These are phyloP conservation scores for Setaria viridis DNA, from an alignment of 202 grass and related monocot species.

Conservation along the genomic window DNA sequence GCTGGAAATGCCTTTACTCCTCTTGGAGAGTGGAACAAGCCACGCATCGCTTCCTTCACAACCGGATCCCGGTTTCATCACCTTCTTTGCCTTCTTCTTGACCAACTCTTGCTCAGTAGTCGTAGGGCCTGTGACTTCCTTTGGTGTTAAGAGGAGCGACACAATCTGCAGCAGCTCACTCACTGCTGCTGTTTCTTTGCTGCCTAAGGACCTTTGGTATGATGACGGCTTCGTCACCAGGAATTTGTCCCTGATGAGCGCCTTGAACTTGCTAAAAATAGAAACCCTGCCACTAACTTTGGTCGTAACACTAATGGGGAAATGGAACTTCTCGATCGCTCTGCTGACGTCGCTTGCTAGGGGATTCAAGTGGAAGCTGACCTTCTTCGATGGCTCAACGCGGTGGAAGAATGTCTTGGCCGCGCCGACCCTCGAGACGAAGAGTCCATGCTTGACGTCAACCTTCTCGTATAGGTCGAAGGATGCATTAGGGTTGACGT, in stretches of 20 bases:
- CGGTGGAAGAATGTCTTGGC: constrained; percentile 66
- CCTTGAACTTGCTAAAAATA: constrained; percentile 68
- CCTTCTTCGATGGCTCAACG: constrained; percentile 63
- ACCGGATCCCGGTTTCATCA: constrained; percentile 47
- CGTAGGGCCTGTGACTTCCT: constrained; percentile 29
- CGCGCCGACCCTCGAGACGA: constrained; percentile 64
- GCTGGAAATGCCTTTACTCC: constrained; percentile 60
- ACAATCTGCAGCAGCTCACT: constrained; percentile 57
- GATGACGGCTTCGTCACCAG: constrained; percentile 42
- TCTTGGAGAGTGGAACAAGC: constrained; percentile 51
- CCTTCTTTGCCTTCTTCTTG: constrained; percentile 50
- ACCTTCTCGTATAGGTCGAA: constrained; percentile 71
- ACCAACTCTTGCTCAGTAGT: constrained; percentile 34
- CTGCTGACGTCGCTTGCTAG: constrained; percentile 52
- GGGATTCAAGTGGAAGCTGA: constrained; percentile 71
- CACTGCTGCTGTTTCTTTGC: constrained; percentile 45
- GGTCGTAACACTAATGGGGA: constrained; percentile 51
- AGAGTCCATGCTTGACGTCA: constrained; percentile 64
- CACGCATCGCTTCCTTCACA: constrained; percentile 36
- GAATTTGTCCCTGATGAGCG: constrained; percentile 66
- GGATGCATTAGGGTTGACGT: constrained; percentile 44
- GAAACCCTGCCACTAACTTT: constrained; percentile 60
- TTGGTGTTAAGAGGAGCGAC: constrained; percentile 61
- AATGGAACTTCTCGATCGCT: constrained; percentile 62
- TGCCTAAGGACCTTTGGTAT: constrained; percentile 47